Base-by-base conservation (phyloP, 768 basidiomycete genomes). In the Panaeolus papilionaceus region DNA sequence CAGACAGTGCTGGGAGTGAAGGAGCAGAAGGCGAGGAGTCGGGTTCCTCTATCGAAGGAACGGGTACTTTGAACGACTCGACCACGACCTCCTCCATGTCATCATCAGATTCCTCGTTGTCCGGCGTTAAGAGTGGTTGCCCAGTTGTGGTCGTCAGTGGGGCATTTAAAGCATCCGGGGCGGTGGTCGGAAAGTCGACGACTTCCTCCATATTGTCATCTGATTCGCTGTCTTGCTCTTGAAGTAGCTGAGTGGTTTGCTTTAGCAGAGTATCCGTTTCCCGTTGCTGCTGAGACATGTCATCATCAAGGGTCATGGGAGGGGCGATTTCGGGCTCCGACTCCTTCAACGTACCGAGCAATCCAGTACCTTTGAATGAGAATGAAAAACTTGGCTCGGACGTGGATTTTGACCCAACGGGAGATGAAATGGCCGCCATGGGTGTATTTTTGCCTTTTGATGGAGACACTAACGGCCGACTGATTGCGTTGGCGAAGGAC, bases 401-500 rank as follows among this genome's bases (percentile, higher is more conserved):
- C 10, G 28, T 28, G 33, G 33, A 1, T 37, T 28, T 11, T 16
- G 28, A 3, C 8, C 20, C 54, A 5, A 11, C 11, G 9, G 28
- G 14, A 8, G 26, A 14, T 12, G 54, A 58, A 7, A 12, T 58
- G 28, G 14, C 11, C 10, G 26, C 7, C n/a, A 4, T 37, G 16
- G 26, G 12, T 58, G 28, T 12, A 16, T 10, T 5, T 14, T 28
- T 16, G 11, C 47, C 20, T 61, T 68, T 68, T 8, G 69, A 40
- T n/a, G 69, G 69, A 18, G 71, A 71, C 16, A 70, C 66, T 8
- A 70, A 69, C 0, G 70, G 51, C 10, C 75, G 76, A 28, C 77
- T 75, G 5, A 83, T 83, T 8, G 89, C 83, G 64, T 89, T 89
- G 18, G 87, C 92, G 49, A 93, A 87, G 10, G 90, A 84, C 37